These are phyloP conservation scores for Penicillium bovifimosum DNA, from an alignment of 495 filamentous ascomycete genomes.

Conservation along the genomic window DNA sequence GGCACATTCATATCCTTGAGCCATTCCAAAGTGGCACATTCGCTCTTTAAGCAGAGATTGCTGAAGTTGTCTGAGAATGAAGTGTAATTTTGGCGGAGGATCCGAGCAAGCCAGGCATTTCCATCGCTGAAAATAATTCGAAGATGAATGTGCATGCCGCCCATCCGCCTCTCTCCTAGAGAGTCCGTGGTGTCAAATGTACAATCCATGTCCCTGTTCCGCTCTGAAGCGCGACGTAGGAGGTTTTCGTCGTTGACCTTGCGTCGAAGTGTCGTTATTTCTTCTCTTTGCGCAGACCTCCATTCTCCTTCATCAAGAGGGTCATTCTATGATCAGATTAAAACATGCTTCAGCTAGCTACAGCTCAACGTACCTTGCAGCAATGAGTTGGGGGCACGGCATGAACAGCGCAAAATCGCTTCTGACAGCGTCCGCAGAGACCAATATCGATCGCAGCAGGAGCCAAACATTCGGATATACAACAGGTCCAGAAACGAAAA, in stretches of 20 bases:
- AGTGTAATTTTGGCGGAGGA: conserved; percentile 17
- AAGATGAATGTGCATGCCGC: conserved; percentile 15
- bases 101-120: conserved; percentile 11
- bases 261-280: background rate
- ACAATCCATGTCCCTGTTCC: background rate
- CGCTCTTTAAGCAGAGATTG: conserved; percentile 14
- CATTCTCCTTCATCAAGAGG: conserved; percentile 7
- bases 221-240: background rate
- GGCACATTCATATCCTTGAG: conserved; percentile 12
- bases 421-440: conserved; percentile 4
- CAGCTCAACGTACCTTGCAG: background rate
- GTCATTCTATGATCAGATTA: background rate
- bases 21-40: conserved; percentile 19
- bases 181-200: conserved; percentile 1
- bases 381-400: background rate
- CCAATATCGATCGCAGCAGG: conserved; percentile 5
- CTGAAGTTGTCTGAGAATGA: conserved; percentile 13
- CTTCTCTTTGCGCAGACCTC: background rate
- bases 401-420: conserved; percentile 1
- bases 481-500: conserved; percentile 6
- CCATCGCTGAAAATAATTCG: conserved; percentile 12
- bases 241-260: conserved; percentile 2
- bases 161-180: conserved; percentile 10
- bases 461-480: background rate
- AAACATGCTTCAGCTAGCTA: background rate